Percentiles rank a stretch among this genome's conserved stretches.
phyloP scores from a whole-genome alignment of 164 flowering plant species.

The Vitis rupestris region DNA sequence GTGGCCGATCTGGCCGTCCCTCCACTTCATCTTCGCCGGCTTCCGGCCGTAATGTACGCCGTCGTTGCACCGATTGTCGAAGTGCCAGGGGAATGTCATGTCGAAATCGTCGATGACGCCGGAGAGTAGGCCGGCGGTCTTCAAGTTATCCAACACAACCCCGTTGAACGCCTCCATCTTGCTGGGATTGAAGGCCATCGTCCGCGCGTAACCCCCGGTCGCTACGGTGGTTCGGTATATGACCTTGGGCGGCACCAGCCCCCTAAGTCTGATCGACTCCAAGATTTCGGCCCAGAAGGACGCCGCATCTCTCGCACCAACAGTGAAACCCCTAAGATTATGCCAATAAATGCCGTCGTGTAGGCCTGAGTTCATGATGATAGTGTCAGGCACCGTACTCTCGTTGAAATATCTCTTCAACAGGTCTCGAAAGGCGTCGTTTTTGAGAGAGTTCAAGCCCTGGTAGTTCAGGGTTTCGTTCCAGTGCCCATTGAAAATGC shows the following conservation, averaged over 20 bases:
- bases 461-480: conserved; percentile 61
- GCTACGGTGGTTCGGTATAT: conserved; percentile 76
- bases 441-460: conserved; percentile 68
- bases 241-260: conserved; percentile 43
- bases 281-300: conserved; percentile 73
- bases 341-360: conserved; percentile 81
- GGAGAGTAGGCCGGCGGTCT: conserved; percentile 42
- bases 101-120: conserved; percentile 74
- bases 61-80: conserved; percentile 84
- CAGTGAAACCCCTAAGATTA: conserved; percentile 41
- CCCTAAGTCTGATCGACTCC: conserved; percentile 41
- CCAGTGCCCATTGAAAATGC: conserved; percentile 91
- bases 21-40: conserved; percentile 77
- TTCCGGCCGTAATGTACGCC: conserved; percentile 96
- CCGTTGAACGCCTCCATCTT: conserved; percentile 88
- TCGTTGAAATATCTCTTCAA: conserved; percentile 57
- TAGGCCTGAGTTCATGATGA: conserved; percentile 88
- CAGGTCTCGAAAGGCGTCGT: conserved; percentile 54
- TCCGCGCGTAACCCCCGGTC: conserved; percentile 83
- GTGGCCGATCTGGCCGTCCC: conserved; percentile 91
- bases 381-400: conserved; percentile 65
- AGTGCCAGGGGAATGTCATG: conserved; percentile 93
- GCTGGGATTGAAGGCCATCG: conserved; percentile 69
- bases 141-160: conserved; percentile 65
- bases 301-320: conserved; percentile 65